Evolutionary conservation across 2,329 filamentous ascomycete genomes (phyloP).

Genomic region (Penicillium sp.): DNA sequence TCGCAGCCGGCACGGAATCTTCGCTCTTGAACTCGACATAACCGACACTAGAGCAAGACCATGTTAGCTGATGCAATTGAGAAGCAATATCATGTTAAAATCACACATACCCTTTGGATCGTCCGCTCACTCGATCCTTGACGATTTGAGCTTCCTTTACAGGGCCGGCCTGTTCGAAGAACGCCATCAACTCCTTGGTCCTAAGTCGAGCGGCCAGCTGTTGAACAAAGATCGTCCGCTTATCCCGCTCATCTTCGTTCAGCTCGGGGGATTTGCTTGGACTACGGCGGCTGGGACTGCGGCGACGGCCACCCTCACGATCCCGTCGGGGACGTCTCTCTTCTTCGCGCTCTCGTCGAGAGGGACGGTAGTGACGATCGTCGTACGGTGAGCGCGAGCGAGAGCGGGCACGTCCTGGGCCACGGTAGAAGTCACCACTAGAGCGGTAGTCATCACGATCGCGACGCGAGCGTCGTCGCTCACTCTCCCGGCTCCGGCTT

Average conservation of each 20-base stretch:
- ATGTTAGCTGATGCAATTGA: constrained; percentile 15
- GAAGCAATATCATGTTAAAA: constrained; percentile 10
- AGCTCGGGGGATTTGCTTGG: constrained; percentile 66
- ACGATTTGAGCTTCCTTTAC: constrained; percentile 99
- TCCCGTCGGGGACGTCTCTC: constrained; percentile 59
- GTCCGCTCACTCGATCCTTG: constrained; percentile 93
- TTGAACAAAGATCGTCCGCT: constrained; percentile 96
- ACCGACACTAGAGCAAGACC: constrained; percentile 71
- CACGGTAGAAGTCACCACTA: constrained; percentile 75
- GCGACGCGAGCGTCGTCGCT: constrained; percentile 74
- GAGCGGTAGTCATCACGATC: constrained; percentile 61
- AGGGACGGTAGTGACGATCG: constrained; percentile 62
- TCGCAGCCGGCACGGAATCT: constrained; percentile 88
- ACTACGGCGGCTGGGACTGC: constrained; percentile 51
- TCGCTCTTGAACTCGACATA: constrained; percentile 99
- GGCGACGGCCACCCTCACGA: constrained; percentile 50
- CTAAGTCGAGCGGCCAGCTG: constrained; percentile 93
- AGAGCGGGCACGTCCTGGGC: constrained; percentile 67
- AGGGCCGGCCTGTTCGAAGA: constrained; percentile 92
- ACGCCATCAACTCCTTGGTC: constrained; percentile 88
- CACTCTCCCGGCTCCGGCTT: constrained; percentile 78
- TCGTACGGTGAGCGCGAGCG: constrained; percentile 74
- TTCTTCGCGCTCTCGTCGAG: constrained; percentile 56
- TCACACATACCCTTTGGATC: constrained; percentile 86
- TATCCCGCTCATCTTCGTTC: constrained; percentile 94